These are phyloP conservation scores for Zea luxurians DNA, from an alignment of 176 grass and related monocot species.

Conservation along the genomic window DNA sequence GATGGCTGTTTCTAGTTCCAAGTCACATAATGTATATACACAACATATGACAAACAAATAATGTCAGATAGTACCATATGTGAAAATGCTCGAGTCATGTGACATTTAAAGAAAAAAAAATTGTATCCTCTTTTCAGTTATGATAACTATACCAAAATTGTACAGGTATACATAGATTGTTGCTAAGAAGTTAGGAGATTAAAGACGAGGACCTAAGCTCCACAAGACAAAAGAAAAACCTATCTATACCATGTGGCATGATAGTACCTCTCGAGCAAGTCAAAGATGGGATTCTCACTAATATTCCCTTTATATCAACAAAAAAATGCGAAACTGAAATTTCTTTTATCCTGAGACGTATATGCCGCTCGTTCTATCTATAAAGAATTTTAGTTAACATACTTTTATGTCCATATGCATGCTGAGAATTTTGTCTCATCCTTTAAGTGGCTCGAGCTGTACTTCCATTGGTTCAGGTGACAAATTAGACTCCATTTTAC, in stretches of 20 bases:
- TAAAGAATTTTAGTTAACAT: constrained; percentile 25
- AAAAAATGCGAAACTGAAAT: constrained; percentile 20
- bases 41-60: neutral
- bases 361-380: constrained; percentile 17
- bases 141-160: constrained; percentile 38
- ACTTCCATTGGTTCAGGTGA: constrained; percentile 58
- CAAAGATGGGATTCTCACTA: constrained; percentile 6
- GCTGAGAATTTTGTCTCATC: constrained; percentile 38
- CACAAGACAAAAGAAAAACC: constrained; percentile 41
- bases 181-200: constrained; percentile 36
- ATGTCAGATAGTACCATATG: neutral
- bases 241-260: constrained; percentile 38
- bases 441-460: constrained; percentile 71
- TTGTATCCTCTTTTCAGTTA: neutral
- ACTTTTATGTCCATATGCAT: constrained; percentile 26
- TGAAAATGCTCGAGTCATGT: neutral
- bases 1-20: neutral
- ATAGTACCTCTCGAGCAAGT: constrained; percentile 31
- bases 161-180: constrained; percentile 45
- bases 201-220: constrained; percentile 9
- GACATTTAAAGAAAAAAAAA: neutral
- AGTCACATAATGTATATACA: neutral
- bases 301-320: neutral
- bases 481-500: constrained; percentile 56
- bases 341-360: constrained; percentile 16